Evolutionary conservation across 2,329 filamentous ascomycete genomes (phyloP).

Genomic region (Aspergillus sp.): DNA sequence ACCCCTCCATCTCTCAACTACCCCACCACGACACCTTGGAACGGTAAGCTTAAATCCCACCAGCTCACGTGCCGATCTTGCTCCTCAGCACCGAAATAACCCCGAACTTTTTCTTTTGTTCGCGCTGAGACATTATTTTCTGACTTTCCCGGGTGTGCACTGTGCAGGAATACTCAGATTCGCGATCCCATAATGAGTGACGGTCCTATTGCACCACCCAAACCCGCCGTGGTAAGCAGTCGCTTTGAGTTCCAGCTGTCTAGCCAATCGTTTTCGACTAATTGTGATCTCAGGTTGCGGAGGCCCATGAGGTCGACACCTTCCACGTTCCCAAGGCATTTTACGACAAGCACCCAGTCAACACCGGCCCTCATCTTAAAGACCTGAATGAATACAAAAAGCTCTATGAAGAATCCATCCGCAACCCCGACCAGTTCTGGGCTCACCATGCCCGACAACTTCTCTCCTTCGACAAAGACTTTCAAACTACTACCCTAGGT

Average conservation of each 20-base stretch:
- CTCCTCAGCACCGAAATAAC: neutral
- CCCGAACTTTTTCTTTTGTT: neutral
- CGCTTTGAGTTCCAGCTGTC: neutral
- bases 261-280: conserved; percentile 1
- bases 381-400: conserved; percentile 62
- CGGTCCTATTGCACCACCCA: conserved; percentile 32
- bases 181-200: conserved; percentile 37
- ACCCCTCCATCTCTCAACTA: conserved; percentile 1
- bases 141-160: neutral
- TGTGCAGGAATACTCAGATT: conserved; percentile 6
- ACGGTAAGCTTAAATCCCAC: conserved; percentile 16
- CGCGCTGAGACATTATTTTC: neutral
- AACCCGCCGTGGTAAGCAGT: conserved; percentile 43
- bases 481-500: conserved; percentile 82
- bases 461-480: conserved; percentile 86
- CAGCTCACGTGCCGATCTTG: conserved; percentile 14
- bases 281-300: conserved; percentile 34
- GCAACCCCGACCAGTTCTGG: conserved; percentile 88
- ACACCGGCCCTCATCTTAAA: conserved; percentile 57
- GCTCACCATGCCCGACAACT: conserved; percentile 80
- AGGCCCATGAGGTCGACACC: conserved; percentile 50
- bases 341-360: conserved; percentile 56
- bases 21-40: conserved; percentile 7
- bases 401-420: conserved; percentile 80
- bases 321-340: conserved; percentile 60